Evolutionary conservation across 2,329 filamentous ascomycete genomes (phyloP).

Genomic region (Knoxdaviesia proteae): DNA sequence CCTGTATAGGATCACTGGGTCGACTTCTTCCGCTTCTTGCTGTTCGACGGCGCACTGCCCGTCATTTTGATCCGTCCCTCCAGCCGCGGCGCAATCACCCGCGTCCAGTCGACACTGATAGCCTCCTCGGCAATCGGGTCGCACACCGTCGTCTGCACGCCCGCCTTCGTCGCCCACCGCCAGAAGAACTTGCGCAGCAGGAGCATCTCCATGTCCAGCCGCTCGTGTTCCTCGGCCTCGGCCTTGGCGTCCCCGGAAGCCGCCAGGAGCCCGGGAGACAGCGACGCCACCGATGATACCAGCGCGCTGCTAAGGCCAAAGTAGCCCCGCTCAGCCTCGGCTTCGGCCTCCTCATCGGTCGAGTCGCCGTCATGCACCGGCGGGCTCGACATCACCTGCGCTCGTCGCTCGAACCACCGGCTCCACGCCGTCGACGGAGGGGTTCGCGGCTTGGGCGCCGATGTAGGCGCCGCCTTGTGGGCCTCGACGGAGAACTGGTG

Average conservation of each 20-base stretch:
- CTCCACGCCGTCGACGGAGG: slow-evolving; percentile 1
- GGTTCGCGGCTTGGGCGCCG: background rate
- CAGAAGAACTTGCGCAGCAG: slow-evolving; percentile 47
- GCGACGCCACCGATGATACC: too few relatives aligned
- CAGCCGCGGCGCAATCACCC: slow-evolving; percentile 53
- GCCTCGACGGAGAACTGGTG: slow-evolving; percentile 5
- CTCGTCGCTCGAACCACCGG: slow-evolving; percentile 2
- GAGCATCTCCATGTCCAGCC: slow-evolving; percentile 33
- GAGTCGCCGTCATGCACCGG: slow-evolving; percentile 4
- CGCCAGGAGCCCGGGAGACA: too few relatives aligned
- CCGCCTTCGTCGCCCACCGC: slow-evolving; percentile 53
- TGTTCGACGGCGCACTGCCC: background rate
- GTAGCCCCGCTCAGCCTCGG: slow-evolving; percentile 2
- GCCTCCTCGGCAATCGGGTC: slow-evolving; percentile 38
- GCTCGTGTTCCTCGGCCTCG: slow-evolving; percentile 15
- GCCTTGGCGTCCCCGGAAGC: slow-evolving; percentile 7
- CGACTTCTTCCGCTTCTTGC: too few relatives aligned
- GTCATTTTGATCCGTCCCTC: slow-evolving; percentile 51
- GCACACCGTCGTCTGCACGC: slow-evolving; percentile 31
- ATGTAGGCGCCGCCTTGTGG: slow-evolving; percentile 7
- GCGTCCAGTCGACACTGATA: slow-evolving; percentile 53
- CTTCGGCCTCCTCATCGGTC: slow-evolving; percentile 5
- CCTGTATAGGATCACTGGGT: too few relatives aligned
- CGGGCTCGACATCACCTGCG: slow-evolving; percentile 1
- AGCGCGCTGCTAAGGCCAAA: too few relatives aligned